These are phyloP conservation scores for Carallia brachiata DNA, from an alignment of 345 rosid genomes.

Conservation along the genomic window DNA sequence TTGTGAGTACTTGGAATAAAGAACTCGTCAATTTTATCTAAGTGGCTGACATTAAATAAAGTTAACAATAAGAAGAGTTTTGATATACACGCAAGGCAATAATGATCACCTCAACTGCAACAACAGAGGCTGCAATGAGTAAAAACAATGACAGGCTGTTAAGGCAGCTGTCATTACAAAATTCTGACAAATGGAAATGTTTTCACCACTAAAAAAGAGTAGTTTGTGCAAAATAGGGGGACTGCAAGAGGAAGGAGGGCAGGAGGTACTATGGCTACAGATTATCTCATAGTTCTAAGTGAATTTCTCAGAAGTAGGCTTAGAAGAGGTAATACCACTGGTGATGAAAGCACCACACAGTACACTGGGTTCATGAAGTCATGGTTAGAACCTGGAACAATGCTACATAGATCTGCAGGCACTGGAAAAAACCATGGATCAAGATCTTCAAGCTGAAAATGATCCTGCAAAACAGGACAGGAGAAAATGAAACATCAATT, in stretches of 20 bases:
- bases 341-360: conserved; percentile 83
- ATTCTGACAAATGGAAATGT: too few relatives aligned
- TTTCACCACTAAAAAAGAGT: neutral
- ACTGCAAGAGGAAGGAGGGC: neutral
- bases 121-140: too few relatives aligned
- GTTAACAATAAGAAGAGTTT: neutral
- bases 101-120: too few relatives aligned
- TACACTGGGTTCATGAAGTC: conserved; percentile 58
- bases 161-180: too few relatives aligned
- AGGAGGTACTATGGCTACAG: neutral
- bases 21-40: neutral
- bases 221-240: neutral
- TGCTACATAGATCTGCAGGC: conserved; percentile 54
- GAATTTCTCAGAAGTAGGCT: conserved; percentile 9
- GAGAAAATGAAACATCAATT: conserved; percentile 6
- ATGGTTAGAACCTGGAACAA: conserved; percentile 81
- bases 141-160: too few relatives aligned
- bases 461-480: conserved; percentile 38
- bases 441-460: conserved; percentile 51
- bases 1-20: too few relatives aligned
- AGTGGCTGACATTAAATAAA: neutral
- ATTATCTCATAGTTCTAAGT: neutral
- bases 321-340: conserved; percentile 61
- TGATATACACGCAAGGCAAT: too few relatives aligned
- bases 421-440: conserved; percentile 85